Percentiles rank a stretch among this genome's conserved stretches.
These are phyloP conservation scores for Boletus rubescentipes DNA, from an alignment of 768 basidiomycete genomes.

Conservation along the genomic window DNA sequence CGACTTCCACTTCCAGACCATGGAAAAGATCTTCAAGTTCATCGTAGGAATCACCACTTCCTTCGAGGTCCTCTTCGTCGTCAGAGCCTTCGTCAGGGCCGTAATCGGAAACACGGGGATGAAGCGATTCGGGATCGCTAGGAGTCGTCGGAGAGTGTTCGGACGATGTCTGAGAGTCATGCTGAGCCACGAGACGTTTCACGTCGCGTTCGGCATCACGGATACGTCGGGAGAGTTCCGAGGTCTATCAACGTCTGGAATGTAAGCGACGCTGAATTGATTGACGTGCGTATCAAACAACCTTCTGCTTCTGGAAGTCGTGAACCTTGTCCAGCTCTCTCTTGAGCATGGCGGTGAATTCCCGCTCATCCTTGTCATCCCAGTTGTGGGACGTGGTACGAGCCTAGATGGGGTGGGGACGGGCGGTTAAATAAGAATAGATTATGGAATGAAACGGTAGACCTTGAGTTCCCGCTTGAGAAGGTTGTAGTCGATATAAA, in stretches of 20 bases:
- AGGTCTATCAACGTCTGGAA: slow-evolving; percentile 47
- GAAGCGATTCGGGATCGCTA: slow-evolving; percentile 60
- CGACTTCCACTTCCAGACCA: slow-evolving; percentile 89
- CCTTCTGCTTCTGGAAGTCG: slow-evolving; percentile 90
- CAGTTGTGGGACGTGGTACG: slow-evolving; percentile 60
- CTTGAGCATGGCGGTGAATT: slow-evolving; percentile 78
- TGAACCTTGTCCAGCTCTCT: slow-evolving; percentile 92
- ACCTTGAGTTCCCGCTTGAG: slow-evolving; percentile 92
- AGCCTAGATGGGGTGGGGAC: slow-evolving; percentile 28
- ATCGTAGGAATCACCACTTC: slow-evolving; percentile 57
- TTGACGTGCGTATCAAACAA: slow-evolving; percentile 25
- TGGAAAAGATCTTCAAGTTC: slow-evolving; percentile 86
- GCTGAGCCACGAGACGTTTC: slow-evolving; percentile 68
- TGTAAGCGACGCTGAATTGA: slow-evolving; percentile 1
- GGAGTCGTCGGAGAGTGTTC: slow-evolving; percentile 24
- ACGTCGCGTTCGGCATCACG: slow-evolving; percentile 81
- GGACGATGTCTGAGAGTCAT: slow-evolving; percentile 30
- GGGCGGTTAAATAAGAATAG: background rate
- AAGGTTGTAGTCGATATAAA: slow-evolving; percentile 86
- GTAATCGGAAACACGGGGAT: slow-evolving; percentile 40
- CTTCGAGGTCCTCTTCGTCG: slow-evolving; percentile 46
- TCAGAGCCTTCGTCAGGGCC: slow-evolving; percentile 71
- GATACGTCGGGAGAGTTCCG: slow-evolving; percentile 80
- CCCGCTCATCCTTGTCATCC: slow-evolving; percentile 76
- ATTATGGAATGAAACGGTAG: background rate